Conservation (phyloP, 805 yeast species). For the Saccharomycopsis fodiens region DNA sequence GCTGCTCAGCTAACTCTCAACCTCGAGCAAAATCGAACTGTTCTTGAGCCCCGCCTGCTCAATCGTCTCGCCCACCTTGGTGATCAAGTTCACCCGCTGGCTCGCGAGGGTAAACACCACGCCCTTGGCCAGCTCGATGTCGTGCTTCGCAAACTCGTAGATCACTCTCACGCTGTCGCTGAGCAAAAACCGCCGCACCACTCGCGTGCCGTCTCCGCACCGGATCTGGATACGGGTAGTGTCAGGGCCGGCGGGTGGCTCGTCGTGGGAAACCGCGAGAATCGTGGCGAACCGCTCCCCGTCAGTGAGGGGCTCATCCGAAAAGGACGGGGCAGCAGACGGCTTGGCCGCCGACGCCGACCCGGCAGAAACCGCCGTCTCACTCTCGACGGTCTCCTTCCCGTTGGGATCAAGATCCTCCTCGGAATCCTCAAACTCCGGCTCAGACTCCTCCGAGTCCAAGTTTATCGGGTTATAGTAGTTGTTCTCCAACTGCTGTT, state of each 20-base stretch:
- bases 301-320: constrained; percentile 27
- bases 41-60: constrained; percentile 74
- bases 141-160: constrained; percentile 60
- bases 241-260: constrained; percentile 41
- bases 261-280: constrained; percentile 44
- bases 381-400: constrained; percentile 16
- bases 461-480: constrained; percentile 15
- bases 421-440: constrained; percentile 20
- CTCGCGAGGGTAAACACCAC: constrained; percentile 48
- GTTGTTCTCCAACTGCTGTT: constrained; percentile 19
- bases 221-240: constrained; percentile 83
- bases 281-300: constrained; percentile 44
- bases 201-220: constrained; percentile 77
- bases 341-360: too few species aligned
- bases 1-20: constrained; percentile 17
- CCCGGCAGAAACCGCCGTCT: constrained; percentile 18
- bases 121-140: constrained; percentile 37
- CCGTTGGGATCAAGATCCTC: constrained; percentile 22
- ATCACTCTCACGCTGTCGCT: constrained; percentile 51
- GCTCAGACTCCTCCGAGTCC: constrained; percentile 13
- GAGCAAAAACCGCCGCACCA: constrained; percentile 59
- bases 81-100: constrained; percentile 52
- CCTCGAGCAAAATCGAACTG: constrained; percentile 70
- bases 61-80: constrained; percentile 47
- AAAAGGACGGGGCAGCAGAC: too few species aligned